Base-by-base conservation (phyloP, 257 asterid species). In the Scutellaria barbata region DNA sequence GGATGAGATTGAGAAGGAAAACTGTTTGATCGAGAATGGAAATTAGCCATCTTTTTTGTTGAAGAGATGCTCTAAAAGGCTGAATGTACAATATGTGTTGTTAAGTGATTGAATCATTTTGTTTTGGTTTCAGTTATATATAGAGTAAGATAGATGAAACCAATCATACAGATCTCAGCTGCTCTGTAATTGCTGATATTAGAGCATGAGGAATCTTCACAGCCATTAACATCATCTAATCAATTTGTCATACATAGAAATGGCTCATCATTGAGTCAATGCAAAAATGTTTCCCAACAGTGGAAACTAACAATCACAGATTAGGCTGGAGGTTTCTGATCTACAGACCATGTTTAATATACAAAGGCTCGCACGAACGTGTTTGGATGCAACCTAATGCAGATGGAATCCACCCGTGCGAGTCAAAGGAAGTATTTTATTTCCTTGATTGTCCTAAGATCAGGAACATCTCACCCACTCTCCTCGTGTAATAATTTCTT, bases 1-100 rank as follows among this genome's bases (percentile, higher is more conserved):
- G 89, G 89, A 37, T 79, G 81, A 58, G 88, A 71, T 57, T 76
- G 71, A 7, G 86, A 63, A 18, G 89, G 92, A 45, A 80, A 74
- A 64, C 86, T 85, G 70, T 72, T 78, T 45, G 83, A 79, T 62
- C 84, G 78, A 50, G 72, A 46, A 47, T 82, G 88, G 73, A 51
- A 61, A 40, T 53, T 55, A 11, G 82, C 74, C 84, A 81, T 82
- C 40, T 76, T 72, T 76, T 16, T 11, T 60, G 12, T 54, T 4
- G 39, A 3, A 54, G 1, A 17, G 8, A 7, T 35, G 14, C 48
- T 58, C 60, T 63, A 42, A 18, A 7, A 56, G 62, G n/a, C 13
- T 55, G 48, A 56, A 20, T 55, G 7, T 46, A 54, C 56, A 41
- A 17, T 30, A 30, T 30, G 35, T 30, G 10, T 20, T 53, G 60